Conservation (phyloP, 2,329 filamentous ascomycete species). For the Microsporum ferrugineum region DNA sequence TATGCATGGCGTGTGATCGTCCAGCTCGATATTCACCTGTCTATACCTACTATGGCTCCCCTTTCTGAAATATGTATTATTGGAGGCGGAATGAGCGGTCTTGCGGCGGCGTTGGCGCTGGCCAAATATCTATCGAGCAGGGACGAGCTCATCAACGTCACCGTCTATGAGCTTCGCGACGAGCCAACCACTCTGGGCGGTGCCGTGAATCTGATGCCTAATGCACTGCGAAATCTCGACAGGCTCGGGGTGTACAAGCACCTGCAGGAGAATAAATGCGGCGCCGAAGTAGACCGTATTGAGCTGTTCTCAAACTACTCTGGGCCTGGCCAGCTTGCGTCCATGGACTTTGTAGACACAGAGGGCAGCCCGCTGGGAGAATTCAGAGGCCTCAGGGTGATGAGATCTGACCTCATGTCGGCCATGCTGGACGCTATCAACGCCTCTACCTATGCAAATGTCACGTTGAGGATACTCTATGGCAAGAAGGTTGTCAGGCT, state of each 20-base stretch:
- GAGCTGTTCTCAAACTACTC: constrained; percentile 20
- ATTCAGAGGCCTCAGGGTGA: constrained; percentile 43
- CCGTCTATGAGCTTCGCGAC: constrained; percentile 23
- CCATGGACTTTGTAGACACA: constrained; percentile 33
- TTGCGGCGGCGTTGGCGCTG: constrained; percentile 16
- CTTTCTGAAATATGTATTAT: constrained; percentile 14
- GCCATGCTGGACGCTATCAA: constrained; percentile 29
- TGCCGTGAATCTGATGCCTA: constrained; percentile 21
- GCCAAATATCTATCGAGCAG: constrained; percentile 9
- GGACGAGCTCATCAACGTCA: constrained; percentile 10
- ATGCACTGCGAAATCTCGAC: constrained; percentile 22
- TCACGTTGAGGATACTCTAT: constrained; percentile 22
- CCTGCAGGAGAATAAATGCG: constrained; percentile 31
- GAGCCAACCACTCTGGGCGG: constrained; percentile 24
- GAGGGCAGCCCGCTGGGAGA: constrained; percentile 21
- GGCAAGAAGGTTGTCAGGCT: constrained; percentile 35
- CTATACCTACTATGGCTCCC: neutral
- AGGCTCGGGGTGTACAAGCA: constrained; percentile 34
- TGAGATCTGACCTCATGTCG: constrained; percentile 42
- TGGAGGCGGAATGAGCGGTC: constrained; percentile 17
- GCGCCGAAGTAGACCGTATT: neutral
- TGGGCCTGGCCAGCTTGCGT: constrained; percentile 41
- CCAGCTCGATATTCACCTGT: neutral
- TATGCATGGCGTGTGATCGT: neutral
- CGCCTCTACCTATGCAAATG: neutral